Conservation (phyloP, 2,329 filamentous ascomycete genomes). For the Apiospora saccharicola region DNA sequence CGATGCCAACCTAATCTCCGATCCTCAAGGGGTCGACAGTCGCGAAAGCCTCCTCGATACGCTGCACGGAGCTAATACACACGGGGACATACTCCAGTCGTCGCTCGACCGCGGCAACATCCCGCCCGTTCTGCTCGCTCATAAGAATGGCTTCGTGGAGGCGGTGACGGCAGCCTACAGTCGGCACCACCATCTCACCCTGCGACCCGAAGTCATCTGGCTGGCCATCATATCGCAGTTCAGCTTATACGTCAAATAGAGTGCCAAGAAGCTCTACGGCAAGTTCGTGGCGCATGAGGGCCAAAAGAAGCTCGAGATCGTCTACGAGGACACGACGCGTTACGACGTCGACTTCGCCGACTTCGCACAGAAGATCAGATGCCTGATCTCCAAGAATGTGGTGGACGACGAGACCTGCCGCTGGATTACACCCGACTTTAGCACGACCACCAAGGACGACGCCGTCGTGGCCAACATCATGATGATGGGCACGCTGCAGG, state of each 20-base stretch:
- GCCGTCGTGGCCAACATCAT: conserved; percentile 50
- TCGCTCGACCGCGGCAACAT: not conserved
- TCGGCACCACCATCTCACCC: conserved; percentile 2
- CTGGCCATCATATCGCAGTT: conserved; percentile 58
- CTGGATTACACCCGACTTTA: conserved; percentile 61
- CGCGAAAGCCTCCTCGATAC: not conserved
- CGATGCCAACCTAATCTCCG: not conserved
- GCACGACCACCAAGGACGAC: conserved; percentile 56
- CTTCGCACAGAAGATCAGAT: conserved; percentile 36
- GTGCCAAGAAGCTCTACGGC: conserved; percentile 52
- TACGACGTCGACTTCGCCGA: conserved; percentile 28
- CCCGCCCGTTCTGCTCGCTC: not conserved
- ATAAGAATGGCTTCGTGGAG: conserved; percentile 17
- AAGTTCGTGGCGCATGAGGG: conserved; percentile 53
- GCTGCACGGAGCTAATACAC: not conserved
- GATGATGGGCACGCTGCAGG: conserved; percentile 60
- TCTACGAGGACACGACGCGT: not conserved
- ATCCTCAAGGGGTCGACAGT: not conserved
- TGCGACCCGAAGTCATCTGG: conserved; percentile 57
- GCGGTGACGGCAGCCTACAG: conserved; percentile 2
- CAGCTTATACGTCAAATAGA: conserved; percentile 53
- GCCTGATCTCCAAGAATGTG: conserved; percentile 26
- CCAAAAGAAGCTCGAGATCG: conserved; percentile 36
- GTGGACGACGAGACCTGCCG: conserved; percentile 39
- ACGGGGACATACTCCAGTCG: not conserved